phyloP scores from a whole-genome alignment of 805 yeast genomes.

The Priceomyces haplophilus region DNA sequence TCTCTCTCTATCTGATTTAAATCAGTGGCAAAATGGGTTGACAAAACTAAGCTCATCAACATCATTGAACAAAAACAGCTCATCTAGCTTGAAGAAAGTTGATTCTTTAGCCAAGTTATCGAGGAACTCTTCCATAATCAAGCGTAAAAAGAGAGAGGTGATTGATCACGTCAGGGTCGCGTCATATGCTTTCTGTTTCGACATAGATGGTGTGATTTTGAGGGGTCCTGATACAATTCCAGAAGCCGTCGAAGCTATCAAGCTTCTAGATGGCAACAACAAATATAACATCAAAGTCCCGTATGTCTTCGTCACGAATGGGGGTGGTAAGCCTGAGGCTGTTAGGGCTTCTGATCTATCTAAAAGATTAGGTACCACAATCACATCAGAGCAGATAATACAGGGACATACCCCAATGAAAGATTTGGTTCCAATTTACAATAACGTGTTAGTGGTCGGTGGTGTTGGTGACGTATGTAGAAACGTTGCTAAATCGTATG shows the following conservation, averaged over 20 bases:
- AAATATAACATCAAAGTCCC: conserved; percentile 76
- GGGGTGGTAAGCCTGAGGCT: conserved; percentile 83
- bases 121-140: conserved; percentile 44
- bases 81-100: conserved; percentile 39
- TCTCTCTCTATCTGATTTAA: conserved; percentile 60
- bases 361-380: conserved; percentile 54
- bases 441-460: conserved; percentile 82
- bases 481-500: conserved; percentile 78
- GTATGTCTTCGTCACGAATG: conserved; percentile 83
- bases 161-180: conserved; percentile 74
- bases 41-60: conserved; percentile 38
- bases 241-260: conserved; percentile 70
- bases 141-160: conserved; percentile 47
- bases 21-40: conserved; percentile 57
- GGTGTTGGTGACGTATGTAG: conserved; percentile 85
- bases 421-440: conserved; percentile 63
- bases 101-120: conserved; percentile 45
- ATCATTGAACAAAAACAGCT: conserved; percentile 32
- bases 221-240: conserved; percentile 84
- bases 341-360: conserved; percentile 71
- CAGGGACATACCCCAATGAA: conserved; percentile 96
- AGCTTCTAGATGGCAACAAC: conserved; percentile 73
- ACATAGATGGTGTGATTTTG: conserved; percentile 87
- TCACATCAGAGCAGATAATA: conserved; percentile 75
- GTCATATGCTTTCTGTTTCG: conserved; percentile 86